These are phyloP conservation scores for Diaporthe helianthi DNA, from an alignment of 2,329 filamentous ascomycete species.

Conservation along the genomic window DNA sequence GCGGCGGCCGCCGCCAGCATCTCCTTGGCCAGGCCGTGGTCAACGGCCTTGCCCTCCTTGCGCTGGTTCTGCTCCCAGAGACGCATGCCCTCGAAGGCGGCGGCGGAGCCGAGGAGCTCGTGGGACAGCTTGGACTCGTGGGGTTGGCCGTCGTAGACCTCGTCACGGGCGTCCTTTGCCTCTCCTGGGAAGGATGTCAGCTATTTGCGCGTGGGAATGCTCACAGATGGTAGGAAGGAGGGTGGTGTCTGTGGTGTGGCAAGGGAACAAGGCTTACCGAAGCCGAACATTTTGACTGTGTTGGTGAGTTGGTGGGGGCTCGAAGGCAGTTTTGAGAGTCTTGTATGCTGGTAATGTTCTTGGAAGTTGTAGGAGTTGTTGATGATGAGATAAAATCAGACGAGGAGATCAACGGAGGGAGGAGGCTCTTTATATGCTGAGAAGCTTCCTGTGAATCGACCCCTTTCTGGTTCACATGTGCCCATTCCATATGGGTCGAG, in stretches of 20 bases:
- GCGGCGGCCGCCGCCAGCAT: conserved; percentile 74
- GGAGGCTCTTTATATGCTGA: conserved; percentile 33
- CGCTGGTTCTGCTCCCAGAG: conserved; percentile 79
- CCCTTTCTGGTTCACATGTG: conserved; percentile 13
- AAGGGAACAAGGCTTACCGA: conserved; percentile 31
- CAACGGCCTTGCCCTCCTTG: conserved; percentile 72
- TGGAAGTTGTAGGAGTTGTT: conserved; percentile 9
- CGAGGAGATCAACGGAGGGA: background rate
- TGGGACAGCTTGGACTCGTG: conserved; percentile 73
- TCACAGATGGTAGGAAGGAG: background rate
- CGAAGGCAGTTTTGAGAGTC: background rate
- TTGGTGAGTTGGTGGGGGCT: background rate
- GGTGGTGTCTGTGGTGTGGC: background rate
- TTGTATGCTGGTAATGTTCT: background rate
- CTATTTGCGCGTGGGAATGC: background rate
- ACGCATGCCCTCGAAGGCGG: conserved; percentile 82
- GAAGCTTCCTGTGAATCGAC: background rate
- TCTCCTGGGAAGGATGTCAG: conserved; percentile 44
- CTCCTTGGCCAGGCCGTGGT: conserved; percentile 81
- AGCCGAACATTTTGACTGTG: conserved; percentile 36
- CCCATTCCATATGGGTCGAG: conserved; percentile 21
- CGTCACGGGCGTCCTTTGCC: conserved; percentile 51
- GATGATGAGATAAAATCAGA: background rate
- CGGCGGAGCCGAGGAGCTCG: conserved; percentile 77
- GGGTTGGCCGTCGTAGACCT: conserved; percentile 49